These are phyloP conservation scores for Rubia yunnanensis DNA, from an alignment of 257 asterid genomes.

Conservation along the genomic window DNA sequence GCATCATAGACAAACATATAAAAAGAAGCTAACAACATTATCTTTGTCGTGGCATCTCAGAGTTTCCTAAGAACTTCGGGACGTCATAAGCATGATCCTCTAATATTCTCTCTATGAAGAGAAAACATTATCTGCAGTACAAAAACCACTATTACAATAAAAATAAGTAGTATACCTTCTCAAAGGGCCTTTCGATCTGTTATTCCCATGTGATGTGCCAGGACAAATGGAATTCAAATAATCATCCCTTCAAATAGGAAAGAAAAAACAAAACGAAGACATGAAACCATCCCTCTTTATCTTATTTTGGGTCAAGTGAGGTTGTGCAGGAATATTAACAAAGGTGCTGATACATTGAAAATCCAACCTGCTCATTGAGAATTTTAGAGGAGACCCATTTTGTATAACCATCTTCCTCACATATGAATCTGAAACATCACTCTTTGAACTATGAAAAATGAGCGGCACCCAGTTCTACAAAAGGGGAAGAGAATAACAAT, in stretches of 20 bases:
- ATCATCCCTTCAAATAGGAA: slow-evolving; percentile 46
- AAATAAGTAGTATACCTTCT: slow-evolving; percentile 38
- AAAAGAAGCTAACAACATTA: neutral
- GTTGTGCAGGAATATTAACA: neutral
- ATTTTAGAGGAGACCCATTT: slow-evolving; percentile 37
- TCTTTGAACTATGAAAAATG: slow-evolving; percentile 48
- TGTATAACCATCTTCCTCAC: slow-evolving; percentile 38
- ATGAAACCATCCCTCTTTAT: neutral
- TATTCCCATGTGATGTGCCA: slow-evolving; percentile 29
- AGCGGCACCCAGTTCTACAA: slow-evolving; percentile 71
- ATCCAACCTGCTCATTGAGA: slow-evolving; percentile 71
- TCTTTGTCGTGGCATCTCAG: neutral
- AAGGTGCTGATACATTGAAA: neutral
- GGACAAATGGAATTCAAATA: slow-evolving; percentile 68
- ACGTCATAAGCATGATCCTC: neutral
- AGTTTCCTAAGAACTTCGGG: neutral
- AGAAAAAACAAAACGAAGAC: neutral
- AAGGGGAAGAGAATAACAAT: slow-evolving; percentile 8
- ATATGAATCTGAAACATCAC: slow-evolving; percentile 45
- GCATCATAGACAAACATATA: neutral
- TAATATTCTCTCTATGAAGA: neutral
- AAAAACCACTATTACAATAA: neutral
- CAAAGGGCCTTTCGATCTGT: slow-evolving; percentile 34
- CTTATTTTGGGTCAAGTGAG: neutral
- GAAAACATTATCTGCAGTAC: neutral